phyloP scores from a whole-genome alignment of 148 eudicot genomes.

The Cornus florida region DNA sequence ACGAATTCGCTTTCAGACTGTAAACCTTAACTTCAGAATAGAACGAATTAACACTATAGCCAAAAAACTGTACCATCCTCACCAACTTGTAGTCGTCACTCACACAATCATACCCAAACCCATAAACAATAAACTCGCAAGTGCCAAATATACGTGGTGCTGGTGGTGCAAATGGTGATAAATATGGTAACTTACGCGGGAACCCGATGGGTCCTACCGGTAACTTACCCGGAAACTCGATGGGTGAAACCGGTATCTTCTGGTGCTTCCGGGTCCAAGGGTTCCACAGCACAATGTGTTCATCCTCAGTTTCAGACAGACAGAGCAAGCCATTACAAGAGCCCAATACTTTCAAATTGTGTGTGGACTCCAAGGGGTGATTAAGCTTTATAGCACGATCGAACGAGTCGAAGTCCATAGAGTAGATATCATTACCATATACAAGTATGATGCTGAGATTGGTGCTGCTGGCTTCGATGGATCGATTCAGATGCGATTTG shows the following conservation, averaged over 20 bases:
- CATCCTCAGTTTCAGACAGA: constrained; percentile 20
- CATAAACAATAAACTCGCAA: constrained; percentile 20
- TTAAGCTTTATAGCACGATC: constrained; percentile 3
- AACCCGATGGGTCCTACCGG: constrained; percentile 26
- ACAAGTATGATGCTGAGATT: constrained; percentile 18
- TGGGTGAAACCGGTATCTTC: constrained; percentile 18
- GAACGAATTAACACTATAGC: too few relatives aligned
- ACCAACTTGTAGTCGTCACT: constrained; percentile 51
- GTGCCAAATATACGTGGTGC: background rate
- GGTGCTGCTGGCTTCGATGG: constrained; percentile 1
- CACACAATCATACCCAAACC: constrained; percentile 45
- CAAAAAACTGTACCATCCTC: too few relatives aligned
- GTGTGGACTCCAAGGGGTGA: constrained; percentile 25
- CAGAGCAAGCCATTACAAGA: constrained; percentile 44
- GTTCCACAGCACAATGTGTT: constrained; percentile 30
- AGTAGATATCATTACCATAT: constrained; percentile 13
- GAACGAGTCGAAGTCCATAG: constrained; percentile 21
- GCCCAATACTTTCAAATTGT: constrained; percentile 28
- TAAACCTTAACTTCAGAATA: too few relatives aligned
- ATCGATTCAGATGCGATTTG: constrained; percentile 32
- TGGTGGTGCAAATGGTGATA: too few relatives aligned
- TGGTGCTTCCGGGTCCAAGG: constrained; percentile 27
- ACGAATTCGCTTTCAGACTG: constrained; percentile 28
- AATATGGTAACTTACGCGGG: background rate
- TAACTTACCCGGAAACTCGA: constrained; percentile 15